A percentile compares a stretch with the other conserved stretches of the same genome.
Evolutionary conservation across 2,329 filamentous ascomycete species (phyloP).

Genomic region (Plenodomus biglobosus): DNA sequence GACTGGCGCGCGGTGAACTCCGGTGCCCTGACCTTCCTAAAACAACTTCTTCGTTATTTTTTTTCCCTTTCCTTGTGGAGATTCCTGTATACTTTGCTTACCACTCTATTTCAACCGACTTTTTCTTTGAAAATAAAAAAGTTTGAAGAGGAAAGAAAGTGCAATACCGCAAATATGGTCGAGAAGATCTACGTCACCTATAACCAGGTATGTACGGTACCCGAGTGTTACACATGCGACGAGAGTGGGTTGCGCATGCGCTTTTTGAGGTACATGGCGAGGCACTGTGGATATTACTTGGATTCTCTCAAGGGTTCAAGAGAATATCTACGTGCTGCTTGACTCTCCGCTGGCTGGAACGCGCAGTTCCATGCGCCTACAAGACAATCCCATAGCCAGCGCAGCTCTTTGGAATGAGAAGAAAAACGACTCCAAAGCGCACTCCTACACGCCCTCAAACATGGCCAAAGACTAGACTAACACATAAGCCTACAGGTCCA

Average conservation of each 20-base stretch:
- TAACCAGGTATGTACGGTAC: slow-evolving; percentile 43
- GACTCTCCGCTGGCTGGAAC: not conserved
- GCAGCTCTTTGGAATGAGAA: no score
- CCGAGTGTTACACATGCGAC: slow-evolving; percentile 8
- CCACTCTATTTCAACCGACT: not conserved
- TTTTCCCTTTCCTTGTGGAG: not conserved
- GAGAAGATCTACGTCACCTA: slow-evolving; percentile 49
- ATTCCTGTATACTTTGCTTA: not conserved
- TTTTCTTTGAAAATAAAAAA: not conserved
- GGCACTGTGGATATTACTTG: not conserved
- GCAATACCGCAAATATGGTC: slow-evolving; percentile 37
- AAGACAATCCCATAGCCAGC: no score
- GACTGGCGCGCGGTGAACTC: not conserved
- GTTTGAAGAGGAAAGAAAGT: not conserved
- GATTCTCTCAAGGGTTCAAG: not conserved
- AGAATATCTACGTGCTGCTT: not conserved
- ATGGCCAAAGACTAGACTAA: not conserved
- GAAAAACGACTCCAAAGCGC: no score
- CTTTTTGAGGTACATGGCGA: not conserved
- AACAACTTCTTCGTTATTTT: not conserved
- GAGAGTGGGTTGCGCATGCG: no score
- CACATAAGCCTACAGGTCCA: slow-evolving; percentile 67
- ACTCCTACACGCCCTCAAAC: not conserved
- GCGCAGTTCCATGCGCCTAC: not conserved
- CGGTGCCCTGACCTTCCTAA: not conserved